A percentile compares a stretch with the other conserved stretches of the same genome.
phyloP scores from a whole-genome alignment of 441 rosid species.

The Syzygium syzygioides region DNA sequence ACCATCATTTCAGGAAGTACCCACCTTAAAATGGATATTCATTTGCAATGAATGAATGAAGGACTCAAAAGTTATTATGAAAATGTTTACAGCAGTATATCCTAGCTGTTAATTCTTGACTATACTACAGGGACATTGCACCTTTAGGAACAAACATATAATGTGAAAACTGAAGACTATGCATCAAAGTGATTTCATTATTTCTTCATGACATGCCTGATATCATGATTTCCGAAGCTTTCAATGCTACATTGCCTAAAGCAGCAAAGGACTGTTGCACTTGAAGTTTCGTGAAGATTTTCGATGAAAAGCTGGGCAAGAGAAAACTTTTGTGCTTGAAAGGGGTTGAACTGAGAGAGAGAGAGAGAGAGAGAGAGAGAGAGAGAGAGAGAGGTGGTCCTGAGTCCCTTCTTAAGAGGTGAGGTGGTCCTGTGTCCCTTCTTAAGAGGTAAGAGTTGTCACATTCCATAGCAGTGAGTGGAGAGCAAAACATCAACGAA shows the following conservation, averaged over 20 bases:
- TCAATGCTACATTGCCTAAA: not conserved
- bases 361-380: not conserved
- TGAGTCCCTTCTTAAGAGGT: not conserved
- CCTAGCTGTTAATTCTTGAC: not conserved
- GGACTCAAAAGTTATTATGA: not conserved
- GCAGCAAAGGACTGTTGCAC: not conserved
- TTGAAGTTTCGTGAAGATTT: not conserved
- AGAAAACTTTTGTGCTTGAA: not conserved
- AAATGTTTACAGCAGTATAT: not conserved
- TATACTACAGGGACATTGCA: not conserved
- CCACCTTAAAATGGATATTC: not conserved
- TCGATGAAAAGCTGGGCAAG: not conserved
- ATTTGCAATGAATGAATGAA: not conserved
- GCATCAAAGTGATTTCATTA: not conserved
- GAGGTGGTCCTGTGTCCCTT: constrained; percentile 5
- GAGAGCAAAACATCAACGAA: not conserved
- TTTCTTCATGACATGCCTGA: not conserved
- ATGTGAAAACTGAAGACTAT: not conserved
- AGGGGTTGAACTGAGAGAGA: not conserved
- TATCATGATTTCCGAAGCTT: not conserved
- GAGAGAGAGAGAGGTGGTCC: constrained; percentile 7
- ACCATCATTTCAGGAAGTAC: not conserved
- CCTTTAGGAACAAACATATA: not conserved
- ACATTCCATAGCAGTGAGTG: constrained; percentile 3
- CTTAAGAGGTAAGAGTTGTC: constrained; percentile 9